phyloP scores from a whole-genome alignment of 495 filamentous ascomycete genomes.

The Talaromyces borbonicus region DNA sequence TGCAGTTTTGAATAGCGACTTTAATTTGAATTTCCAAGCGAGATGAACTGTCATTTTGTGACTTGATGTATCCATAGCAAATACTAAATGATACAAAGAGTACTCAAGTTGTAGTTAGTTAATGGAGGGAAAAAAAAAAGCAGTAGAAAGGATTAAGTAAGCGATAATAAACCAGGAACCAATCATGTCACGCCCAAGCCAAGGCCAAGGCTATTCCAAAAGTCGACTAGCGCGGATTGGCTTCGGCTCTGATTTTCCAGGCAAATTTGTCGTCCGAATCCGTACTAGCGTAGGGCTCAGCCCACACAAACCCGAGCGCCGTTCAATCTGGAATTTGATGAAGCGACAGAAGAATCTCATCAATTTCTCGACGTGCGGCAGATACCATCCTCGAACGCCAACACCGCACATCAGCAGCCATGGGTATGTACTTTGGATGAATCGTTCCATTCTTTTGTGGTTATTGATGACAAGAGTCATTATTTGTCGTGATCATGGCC shows the following conservation, averaged over 20 bases:
- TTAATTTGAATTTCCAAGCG: too few species aligned
- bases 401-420: conserved; percentile 38
- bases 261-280: conserved; percentile 10
- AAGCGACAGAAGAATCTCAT: conserved; percentile 33
- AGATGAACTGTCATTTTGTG: too few species aligned
- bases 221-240: background rate
- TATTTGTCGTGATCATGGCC: conserved; percentile 9
- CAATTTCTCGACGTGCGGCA: conserved; percentile 36
- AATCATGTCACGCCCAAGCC: background rate
- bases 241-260: conserved; percentile 1
- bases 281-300: conserved; percentile 38
- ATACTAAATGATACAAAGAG: too few species aligned
- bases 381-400: conserved; percentile 34
- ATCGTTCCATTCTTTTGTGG: too few species aligned
- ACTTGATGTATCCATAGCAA: too few species aligned
- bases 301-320: conserved; percentile 41
- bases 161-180: too few species aligned
- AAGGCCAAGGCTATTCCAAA: background rate
- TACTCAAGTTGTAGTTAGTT: too few species aligned
- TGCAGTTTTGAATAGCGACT: too few species aligned
- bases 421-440: conserved; percentile 28
- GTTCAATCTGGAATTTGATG: conserved; percentile 33
- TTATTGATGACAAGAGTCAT: too few species aligned
- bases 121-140: background rate
- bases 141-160: too few species aligned